Base-by-base conservation (phyloP, 2,329 filamentous ascomycete genomes). In the Ilyonectria sp. region DNA sequence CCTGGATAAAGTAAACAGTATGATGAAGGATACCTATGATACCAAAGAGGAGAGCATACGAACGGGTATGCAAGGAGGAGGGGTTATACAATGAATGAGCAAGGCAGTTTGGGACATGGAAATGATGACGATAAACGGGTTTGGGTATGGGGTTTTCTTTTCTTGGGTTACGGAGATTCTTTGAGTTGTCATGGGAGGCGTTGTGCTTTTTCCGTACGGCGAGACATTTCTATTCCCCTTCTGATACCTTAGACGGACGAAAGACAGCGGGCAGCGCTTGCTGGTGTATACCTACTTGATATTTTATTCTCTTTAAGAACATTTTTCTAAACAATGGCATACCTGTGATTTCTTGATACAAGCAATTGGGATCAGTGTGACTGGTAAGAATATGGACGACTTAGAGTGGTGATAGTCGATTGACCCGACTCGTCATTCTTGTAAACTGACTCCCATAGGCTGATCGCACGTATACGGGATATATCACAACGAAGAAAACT, bases 161-260 rank as follows among this genome's bases (percentile, higher is more conserved):
- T 52, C 26, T 52, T 35, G n/a, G 49, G 44, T 53, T 61, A 37
- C 17, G 8, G n/a, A 23, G 58, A 54, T 23, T 23, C 21, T 53
- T 46, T 23, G 17, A 52, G 29, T 29, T 52, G 49, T 33, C 49
- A 19, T 6, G 46, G 29, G 26, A 19, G 49, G 49, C 49, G 49
- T 52, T 33, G 11, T 19, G 26, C 49, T 35, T 15, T 31, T 35
- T 46, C 15, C 35, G 52, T 58, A 46, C 49, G 46, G 10, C 46
- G 44, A 60, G 58, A 55, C 55, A 44, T 40, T 56, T 50, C 10
- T 37, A 19, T 46, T 53, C 46, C 53, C 57, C 57, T 37, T 37
- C 61, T 61, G 63, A 66, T 66, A 66, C 63, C 63, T 66, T 61
- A 65, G 63, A 65, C 33, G 57, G 56, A 54, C 26, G 62, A 29